A percentile compares a stretch with the other conserved stretches of the same genome.
phyloP scores from a whole-genome alignment of 345 rosid genomes.

The Rhizophora apiculata region DNA sequence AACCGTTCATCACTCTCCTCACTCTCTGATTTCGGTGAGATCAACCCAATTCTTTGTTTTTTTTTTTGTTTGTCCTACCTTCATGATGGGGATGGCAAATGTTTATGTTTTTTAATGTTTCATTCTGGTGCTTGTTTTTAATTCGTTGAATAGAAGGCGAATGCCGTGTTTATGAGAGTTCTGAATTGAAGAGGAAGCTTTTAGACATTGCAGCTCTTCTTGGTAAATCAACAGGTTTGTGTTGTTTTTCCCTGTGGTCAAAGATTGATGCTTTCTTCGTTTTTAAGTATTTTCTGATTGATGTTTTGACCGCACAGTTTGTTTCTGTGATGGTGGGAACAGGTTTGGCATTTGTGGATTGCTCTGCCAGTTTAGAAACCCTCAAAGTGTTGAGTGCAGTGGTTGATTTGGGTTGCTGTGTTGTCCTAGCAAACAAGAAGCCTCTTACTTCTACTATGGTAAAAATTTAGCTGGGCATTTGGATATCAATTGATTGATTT shows the following conservation, averaged over 20 bases:
- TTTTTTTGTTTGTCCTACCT: not conserved
- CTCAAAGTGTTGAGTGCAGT: slow-evolving; percentile 46
- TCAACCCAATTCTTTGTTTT: not conserved
- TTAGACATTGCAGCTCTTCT: slow-evolving; percentile 50
- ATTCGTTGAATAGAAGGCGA: slow-evolving; percentile 26
- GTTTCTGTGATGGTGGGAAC: slow-evolving; percentile 13
- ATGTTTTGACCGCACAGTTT: slow-evolving; percentile 3
- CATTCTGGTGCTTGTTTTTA: not conserved
- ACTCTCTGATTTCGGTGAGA: slow-evolving; percentile 45
- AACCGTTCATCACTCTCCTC: slow-evolving; percentile 47
- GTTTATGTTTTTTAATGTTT: not conserved
- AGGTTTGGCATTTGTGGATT: slow-evolving; percentile 84
- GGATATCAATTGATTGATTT: not conserved
- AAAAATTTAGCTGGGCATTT: slow-evolving; percentile 10
- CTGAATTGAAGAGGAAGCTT: slow-evolving; percentile 38
- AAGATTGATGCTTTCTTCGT: no score
- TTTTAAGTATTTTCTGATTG: no score
- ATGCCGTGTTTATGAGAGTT: slow-evolving; percentile 33
- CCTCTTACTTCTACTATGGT: slow-evolving; percentile 84
- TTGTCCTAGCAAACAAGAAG: slow-evolving; percentile 87
- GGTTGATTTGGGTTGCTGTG: slow-evolving; percentile 66
- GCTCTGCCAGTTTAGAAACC: slow-evolving; percentile 77
- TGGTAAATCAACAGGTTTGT: slow-evolving; percentile 71
- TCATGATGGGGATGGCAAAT: not conserved
- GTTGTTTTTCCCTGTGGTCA: not conserved